Percentiles rank a stretch among this genome's conserved stretches.
Evolutionary conservation across 805 yeast species (phyloP).

Genomic region (Yarrowia sp.): DNA sequence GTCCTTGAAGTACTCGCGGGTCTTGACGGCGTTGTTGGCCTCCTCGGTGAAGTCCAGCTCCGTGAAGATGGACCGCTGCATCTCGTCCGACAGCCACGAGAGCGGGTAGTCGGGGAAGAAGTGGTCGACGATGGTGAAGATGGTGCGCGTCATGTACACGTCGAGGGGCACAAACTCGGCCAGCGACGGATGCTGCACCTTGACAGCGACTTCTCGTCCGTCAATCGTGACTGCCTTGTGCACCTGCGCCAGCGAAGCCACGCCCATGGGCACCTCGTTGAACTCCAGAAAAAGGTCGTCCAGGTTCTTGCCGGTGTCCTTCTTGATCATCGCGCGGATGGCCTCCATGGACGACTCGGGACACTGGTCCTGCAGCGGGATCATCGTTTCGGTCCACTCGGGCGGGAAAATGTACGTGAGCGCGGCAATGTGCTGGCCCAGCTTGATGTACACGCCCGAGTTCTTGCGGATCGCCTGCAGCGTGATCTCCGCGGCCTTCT

Average conservation of each 20-base stretch:
- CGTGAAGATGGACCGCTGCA: slow-evolving; percentile 80
- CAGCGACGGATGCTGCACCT: slow-evolving; percentile 88
- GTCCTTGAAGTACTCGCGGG: slow-evolving; percentile 62
- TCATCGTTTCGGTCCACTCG: slow-evolving; percentile 96
- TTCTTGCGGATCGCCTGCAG: slow-evolving; percentile 74
- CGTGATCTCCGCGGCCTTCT: slow-evolving; percentile 73
- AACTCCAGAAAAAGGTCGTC: slow-evolving; percentile 67
- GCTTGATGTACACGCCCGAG: slow-evolving; percentile 89
- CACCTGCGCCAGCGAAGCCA: slow-evolving; percentile 95
- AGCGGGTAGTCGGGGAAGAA: slow-evolving; percentile 93
- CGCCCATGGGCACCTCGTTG: slow-evolving; percentile 78
- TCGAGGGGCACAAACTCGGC: slow-evolving; percentile 89
- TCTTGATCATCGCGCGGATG: slow-evolving; percentile 60
- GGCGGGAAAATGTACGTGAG: slow-evolving; percentile 84
- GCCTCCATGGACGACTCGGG: slow-evolving; percentile 75
- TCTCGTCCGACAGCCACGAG: slow-evolving; percentile 93
- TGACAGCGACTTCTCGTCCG: slow-evolving; percentile 83
- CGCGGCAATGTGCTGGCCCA: slow-evolving; percentile 93
- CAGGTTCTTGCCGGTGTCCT: slow-evolving; percentile 62
- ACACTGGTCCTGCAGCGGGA: slow-evolving; percentile 86
- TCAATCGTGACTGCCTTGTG: slow-evolving; percentile 66
- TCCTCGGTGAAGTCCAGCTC: slow-evolving; percentile 88
- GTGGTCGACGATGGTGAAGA: slow-evolving; percentile 67
- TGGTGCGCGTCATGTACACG: slow-evolving; percentile 69
- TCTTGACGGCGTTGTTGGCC: slow-evolving; percentile 73